Percentiles rank a stretch among this genome's conserved stretches.
Evolutionary conservation across 495 filamentous ascomycete genomes (phyloP).

Genomic region (Aspergillus diversus): DNA sequence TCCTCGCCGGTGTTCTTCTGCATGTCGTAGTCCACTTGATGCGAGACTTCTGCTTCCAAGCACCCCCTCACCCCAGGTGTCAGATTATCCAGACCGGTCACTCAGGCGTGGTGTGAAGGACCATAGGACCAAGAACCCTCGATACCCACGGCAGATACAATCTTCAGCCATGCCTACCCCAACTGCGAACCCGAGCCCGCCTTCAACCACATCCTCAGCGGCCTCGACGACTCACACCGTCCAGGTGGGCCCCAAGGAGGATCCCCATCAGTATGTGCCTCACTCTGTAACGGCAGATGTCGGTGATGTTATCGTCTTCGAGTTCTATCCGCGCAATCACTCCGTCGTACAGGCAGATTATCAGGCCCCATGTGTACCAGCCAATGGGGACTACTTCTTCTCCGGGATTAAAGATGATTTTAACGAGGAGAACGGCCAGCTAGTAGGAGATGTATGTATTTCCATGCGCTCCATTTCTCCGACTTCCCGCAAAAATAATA

Average conservation of each 20-base stretch:
- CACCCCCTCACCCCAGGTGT: not conserved
- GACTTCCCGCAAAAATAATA: not conserved
- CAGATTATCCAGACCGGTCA: not conserved
- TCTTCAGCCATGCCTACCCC: conserved; percentile 4
- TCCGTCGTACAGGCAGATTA: conserved; percentile 64
- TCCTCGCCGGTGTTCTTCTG: not conserved
- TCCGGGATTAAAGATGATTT: conserved; percentile 40
- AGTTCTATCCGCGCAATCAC: conserved; percentile 66
- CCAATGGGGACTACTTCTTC: conserved; percentile 45
- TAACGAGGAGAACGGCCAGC: conserved; percentile 31
- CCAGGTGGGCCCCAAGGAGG: conserved; percentile 48
- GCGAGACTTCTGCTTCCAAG: not conserved
- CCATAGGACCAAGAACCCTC: not conserved
- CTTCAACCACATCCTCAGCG: conserved; percentile 23
- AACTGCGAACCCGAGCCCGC: conserved; percentile 11
- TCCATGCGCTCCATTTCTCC: not conserved
- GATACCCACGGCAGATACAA: not conserved
- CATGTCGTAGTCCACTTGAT: not conserved
- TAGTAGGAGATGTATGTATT: conserved; percentile 35
- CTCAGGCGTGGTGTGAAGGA: not conserved
- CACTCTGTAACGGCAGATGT: conserved; percentile 52
- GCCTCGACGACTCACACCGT: conserved; percentile 49
- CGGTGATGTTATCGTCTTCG: conserved; percentile 61
- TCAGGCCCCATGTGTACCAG: conserved; percentile 57
- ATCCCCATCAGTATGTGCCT: conserved; percentile 55